Evolutionary conservation across 1,139 yeast genomes (phyloP).

Genomic region (Arxiozyma slooffiae): DNA sequence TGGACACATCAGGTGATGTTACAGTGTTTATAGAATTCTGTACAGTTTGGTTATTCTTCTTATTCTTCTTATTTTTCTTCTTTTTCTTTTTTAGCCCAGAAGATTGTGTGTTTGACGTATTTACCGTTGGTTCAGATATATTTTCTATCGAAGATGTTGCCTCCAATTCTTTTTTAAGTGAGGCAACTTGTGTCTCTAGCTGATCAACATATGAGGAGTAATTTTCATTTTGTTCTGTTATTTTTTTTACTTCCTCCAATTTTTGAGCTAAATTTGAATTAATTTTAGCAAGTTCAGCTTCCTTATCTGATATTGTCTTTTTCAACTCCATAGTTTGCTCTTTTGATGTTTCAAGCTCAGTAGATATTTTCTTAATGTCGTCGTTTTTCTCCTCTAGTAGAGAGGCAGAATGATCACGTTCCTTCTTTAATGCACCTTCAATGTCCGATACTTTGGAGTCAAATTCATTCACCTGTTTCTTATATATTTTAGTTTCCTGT

Average conservation of each 20-base stretch:
- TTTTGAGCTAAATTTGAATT: neutral
- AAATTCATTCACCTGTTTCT: neutral
- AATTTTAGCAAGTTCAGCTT: neutral
- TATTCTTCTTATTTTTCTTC: conserved; percentile 19
- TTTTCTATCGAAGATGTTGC: neutral
- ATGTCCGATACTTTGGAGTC: neutral
- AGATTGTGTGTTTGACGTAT: neutral
- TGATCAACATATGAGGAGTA: neutral
- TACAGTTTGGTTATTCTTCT: conserved; percentile 16
- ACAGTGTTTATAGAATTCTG: neutral
- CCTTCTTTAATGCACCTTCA: neutral
- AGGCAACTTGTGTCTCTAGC: neutral
- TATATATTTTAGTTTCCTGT: neutral
- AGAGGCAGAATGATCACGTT: neutral
- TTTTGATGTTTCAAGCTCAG: neutral
- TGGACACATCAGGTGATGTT: neutral
- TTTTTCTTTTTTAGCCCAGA: conserved; percentile 2
- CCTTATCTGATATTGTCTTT: neutral
- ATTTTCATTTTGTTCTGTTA: neutral
- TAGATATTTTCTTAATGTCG: neutral
- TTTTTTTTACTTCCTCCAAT: neutral
- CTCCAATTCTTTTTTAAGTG: neutral
- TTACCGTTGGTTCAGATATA: neutral
- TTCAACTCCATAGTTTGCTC: neutral
- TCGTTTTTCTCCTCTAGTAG: neutral